Evolutionary conservation across 73 alveolate species (phyloP), one percentile per base, ranked within the genome.

Genomic region (Durusdinium trenchii): DNA sequence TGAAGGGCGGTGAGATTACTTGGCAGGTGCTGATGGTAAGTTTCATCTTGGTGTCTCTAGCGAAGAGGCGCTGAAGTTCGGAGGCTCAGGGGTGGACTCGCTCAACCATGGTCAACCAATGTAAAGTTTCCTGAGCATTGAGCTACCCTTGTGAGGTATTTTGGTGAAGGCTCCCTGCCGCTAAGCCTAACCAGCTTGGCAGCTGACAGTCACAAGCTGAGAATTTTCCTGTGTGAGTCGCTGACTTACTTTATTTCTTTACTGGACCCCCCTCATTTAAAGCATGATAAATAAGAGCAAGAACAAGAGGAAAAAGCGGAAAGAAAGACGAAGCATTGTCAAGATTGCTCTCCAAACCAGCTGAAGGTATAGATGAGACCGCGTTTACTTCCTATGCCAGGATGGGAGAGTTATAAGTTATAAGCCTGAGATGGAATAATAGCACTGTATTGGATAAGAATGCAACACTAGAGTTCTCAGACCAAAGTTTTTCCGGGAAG

Each of bases 21-120:
- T 23, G 57, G 26, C 45, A 85, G 96, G 96, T 38, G 42, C 30
- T 52, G 73, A 51, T 2, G 78, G 75, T 23, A 73, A 69, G 47
- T 57, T 90, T 35, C 97, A 90, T 75, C 97, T 90, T 51, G 97
- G 97, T 26, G 97, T 90, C 60, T 90, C 97, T n/a, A 36, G 97
- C 64, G 97, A 46, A 1, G 97, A 90, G 10, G 97, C 97, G 30
- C 54, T 90, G 40, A 64, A 87, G 97, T 35, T 18, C 28, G 62
- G 46, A n/a, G 7, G 76, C 81, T n/a, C 10, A 60, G 30, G 18
- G 73, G 73, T 60, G 30, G 73, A 2, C 18, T 57, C 69, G 30
- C n/a, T n/a, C 73, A 60, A 60, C 73, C 73, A 23, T 60, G 73
- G 73, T 23, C n/a, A 23, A 32, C 18, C 73, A 23, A 32, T 12